Percentiles rank a stretch among this genome's conserved stretches.
Evolutionary conservation across 352 stramenopile genomes (phyloP).

Genomic region (Pythium chondricola): DNA sequence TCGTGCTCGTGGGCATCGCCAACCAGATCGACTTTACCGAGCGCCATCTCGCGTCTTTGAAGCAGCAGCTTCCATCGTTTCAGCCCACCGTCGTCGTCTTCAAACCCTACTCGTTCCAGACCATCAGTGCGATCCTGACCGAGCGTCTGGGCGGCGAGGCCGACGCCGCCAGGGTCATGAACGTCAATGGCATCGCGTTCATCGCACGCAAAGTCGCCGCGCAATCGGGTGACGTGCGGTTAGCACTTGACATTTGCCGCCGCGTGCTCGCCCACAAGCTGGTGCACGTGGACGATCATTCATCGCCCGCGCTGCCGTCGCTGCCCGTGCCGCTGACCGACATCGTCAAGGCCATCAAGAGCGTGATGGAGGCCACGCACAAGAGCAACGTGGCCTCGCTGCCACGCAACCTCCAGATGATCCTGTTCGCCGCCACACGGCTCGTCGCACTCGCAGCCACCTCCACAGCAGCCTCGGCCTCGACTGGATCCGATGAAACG

Average conservation of each 20-base stretch:
- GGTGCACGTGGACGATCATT: slow-evolving; percentile 11
- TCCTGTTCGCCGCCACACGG: slow-evolving; percentile 62
- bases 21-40: slow-evolving; percentile 86
- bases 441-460: slow-evolving; percentile 19
- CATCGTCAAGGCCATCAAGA: slow-evolving; percentile 70
- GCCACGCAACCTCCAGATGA: slow-evolving; percentile 78
- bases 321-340: slow-evolving; percentile 56
- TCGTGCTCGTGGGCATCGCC: slow-evolving; percentile 75
- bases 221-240: slow-evolving; percentile 65
- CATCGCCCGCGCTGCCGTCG: background rate
- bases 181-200: slow-evolving; percentile 66
- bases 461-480: background rate
- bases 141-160: slow-evolving; percentile 53
- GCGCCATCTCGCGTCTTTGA: slow-evolving; percentile 55
- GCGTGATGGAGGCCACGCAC: slow-evolving; percentile 58
- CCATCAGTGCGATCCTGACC: slow-evolving; percentile 69
- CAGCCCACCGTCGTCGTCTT: slow-evolving; percentile 70
- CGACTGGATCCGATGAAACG: background rate
- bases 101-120: slow-evolving; percentile 70
- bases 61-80: slow-evolving; percentile 41
- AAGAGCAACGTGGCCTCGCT: slow-evolving; percentile 48
- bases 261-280: slow-evolving; percentile 61
- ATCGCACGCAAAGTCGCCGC: slow-evolving; percentile 77
- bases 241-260: slow-evolving; percentile 69
- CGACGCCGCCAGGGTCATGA: slow-evolving; percentile 43